Evolutionary conservation across 1,284 basidiomycete genomes (phyloP).

Genomic region (Puccinia coronata): DNA sequence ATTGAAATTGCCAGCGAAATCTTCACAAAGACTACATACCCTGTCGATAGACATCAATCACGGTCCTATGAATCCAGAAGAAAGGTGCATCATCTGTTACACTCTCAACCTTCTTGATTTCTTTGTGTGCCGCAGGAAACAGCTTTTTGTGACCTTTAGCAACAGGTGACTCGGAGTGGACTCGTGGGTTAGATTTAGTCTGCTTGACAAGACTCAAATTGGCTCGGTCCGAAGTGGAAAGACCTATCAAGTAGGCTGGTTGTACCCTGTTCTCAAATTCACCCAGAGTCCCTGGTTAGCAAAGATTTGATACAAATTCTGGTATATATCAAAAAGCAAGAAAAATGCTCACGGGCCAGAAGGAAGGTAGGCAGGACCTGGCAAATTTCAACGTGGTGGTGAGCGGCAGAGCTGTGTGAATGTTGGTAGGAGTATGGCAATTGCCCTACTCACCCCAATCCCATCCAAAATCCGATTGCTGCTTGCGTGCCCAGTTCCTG

Average conservation of each 20-base stretch:
- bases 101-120: not conserved
- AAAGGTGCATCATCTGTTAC: not conserved
- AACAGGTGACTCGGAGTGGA: not conserved
- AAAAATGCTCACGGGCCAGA: constrained; percentile 40
- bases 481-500: constrained; percentile 55
- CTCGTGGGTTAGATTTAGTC: not conserved
- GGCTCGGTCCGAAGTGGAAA: not conserved
- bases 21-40: not conserved
- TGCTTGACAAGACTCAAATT: not conserved
- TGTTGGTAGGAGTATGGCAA: not conserved
- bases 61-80: constrained; percentile 41
- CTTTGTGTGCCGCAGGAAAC: not conserved
- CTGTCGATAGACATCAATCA: constrained; percentile 44
- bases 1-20: not conserved
- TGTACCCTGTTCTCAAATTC: not conserved
- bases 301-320: not conserved
- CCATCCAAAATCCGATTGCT: constrained; percentile 56
- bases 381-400: not conserved
- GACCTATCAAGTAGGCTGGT: constrained; percentile 43
- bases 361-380: constrained; percentile 46
- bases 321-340: not conserved
- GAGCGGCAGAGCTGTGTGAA: not conserved
- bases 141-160: not conserved
- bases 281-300: not conserved
- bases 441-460: constrained; percentile 54